Percentiles rank a stretch among this genome's conserved stretches.
phyloP scores from a whole-genome alignment of 768 basidiomycete species.

The Amanita rimosa region DNA sequence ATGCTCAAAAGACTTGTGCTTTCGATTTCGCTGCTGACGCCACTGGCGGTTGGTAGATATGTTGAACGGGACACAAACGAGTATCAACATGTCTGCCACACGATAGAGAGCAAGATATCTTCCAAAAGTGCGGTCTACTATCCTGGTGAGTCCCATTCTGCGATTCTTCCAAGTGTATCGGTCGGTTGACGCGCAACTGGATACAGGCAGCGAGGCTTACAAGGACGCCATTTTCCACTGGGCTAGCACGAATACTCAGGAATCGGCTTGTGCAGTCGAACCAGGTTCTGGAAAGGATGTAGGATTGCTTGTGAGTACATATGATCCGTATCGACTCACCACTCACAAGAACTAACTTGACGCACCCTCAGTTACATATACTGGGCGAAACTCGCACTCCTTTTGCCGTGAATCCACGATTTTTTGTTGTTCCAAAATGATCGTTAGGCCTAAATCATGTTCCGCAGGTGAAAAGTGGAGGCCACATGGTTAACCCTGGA shows the following conservation, averaged over 20 bases:
- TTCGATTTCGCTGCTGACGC: too few species aligned
- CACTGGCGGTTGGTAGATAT: not conserved
- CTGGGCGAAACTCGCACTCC: not conserved
- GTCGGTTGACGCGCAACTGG: not conserved
- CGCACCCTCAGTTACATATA: not conserved
- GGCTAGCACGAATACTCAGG: not conserved
- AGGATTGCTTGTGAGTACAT: not conserved
- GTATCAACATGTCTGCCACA: not conserved
- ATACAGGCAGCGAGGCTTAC: not conserved
- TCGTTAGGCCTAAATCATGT: not conserved
- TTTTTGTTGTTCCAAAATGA: not conserved
- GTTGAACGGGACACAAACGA: not conserved
- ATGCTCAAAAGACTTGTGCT: too few species aligned
- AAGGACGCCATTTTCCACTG: not conserved
- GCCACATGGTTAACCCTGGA: slow-evolving; percentile 30
- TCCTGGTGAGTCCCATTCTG: not conserved
- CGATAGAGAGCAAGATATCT: not conserved
- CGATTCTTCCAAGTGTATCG: too few species aligned
- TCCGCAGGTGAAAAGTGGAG: slow-evolving; percentile 36
- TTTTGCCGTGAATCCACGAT: not conserved
- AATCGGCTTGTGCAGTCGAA: slow-evolving; percentile 2
- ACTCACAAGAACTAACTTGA: not conserved
- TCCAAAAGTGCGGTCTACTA: not conserved
- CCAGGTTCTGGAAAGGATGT: slow-evolving; percentile 3
- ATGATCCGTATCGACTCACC: too few species aligned